phyloP scores from a whole-genome alignment of 2,329 filamentous ascomycete genomes.

The Fusarium staphyleae region DNA sequence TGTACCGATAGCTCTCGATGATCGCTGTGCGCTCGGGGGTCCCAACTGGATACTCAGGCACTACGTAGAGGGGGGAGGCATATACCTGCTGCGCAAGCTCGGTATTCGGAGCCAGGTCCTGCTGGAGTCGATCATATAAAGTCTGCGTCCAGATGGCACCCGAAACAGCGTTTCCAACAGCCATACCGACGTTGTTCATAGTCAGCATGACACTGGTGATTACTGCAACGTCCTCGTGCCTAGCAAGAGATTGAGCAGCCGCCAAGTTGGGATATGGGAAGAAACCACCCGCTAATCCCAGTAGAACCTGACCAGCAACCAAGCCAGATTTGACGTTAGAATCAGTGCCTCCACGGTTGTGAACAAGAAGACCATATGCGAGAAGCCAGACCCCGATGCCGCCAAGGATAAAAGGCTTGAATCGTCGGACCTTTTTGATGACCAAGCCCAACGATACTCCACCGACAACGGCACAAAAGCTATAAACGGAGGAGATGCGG shows the following conservation, averaged over 20 bases:
- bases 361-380: slow-evolving; percentile 70
- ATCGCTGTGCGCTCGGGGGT: too few relatives aligned
- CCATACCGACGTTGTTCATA: slow-evolving; percentile 68
- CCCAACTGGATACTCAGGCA: too few relatives aligned
- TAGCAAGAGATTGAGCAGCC: slow-evolving; percentile 51
- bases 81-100: too few relatives aligned
- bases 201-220: slow-evolving; percentile 69
- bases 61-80: too few relatives aligned
- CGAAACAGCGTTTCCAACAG: slow-evolving; percentile 65
- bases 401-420: slow-evolving; percentile 69
- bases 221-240: slow-evolving; percentile 65
- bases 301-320: slow-evolving; percentile 67
- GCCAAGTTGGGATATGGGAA: slow-evolving; percentile 61
- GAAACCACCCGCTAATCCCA: slow-evolving; percentile 69
- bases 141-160: slow-evolving; percentile 69
- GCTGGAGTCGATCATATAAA: slow-evolving; percentile 56
- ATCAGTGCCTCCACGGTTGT: slow-evolving; percentile 62
- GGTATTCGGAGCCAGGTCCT: too few relatives aligned
- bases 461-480: slow-evolving; percentile 62
- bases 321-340: slow-evolving; percentile 59
- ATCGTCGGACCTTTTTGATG: slow-evolving; percentile 63
- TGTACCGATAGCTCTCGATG: too few relatives aligned
- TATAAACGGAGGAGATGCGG: slow-evolving; percentile 66
- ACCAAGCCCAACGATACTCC: slow-evolving; percentile 64
- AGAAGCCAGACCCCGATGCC: slow-evolving; percentile 68